Conservation (phyloP, 768 basidiomycete genomes). For the Agaricus blazei region DNA sequence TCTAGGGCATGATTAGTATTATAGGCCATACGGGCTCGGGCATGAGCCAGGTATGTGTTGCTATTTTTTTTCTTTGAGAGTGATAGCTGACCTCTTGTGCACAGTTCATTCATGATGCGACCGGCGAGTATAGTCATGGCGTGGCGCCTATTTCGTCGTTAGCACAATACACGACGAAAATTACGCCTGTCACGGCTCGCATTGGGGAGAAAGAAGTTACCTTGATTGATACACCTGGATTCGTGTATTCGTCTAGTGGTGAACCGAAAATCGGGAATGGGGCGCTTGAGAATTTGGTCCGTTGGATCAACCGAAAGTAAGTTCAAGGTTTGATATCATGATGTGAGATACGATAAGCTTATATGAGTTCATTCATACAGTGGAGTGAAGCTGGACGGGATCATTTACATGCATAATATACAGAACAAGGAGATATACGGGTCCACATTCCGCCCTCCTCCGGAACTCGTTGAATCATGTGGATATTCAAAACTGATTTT, state of each 20-base stretch:
- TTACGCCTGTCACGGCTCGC: not conserved
- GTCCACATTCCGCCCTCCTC: not conserved
- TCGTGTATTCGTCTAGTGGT: not conserved
- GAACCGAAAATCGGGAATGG: not conserved
- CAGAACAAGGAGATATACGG: not conserved
- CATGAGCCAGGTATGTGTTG: not conserved
- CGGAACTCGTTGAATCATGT: not conserved
- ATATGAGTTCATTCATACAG: not conserved
- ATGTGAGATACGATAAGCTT: too few species aligned
- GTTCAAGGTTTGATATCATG: not conserved
- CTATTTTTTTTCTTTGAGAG: not conserved
- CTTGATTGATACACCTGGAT: constrained; percentile 3
- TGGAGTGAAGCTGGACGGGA: not conserved
- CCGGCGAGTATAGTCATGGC: not conserved
- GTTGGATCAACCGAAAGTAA: not conserved
- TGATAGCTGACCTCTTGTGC: too few species aligned
- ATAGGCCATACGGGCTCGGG: not conserved
- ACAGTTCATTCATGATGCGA: not conserved
- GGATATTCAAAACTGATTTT: not conserved
- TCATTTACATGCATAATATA: constrained; percentile 8
- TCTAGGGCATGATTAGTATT: not conserved
- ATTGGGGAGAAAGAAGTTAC: not conserved
- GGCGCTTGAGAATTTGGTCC: not conserved
- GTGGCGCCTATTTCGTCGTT: not conserved
- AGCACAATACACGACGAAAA: not conserved